A percentile compares a stretch with the other conserved stretches of the same genome.
Evolutionary conservation across 257 asterid species (phyloP).

Genomic region (Salvia splendens): DNA sequence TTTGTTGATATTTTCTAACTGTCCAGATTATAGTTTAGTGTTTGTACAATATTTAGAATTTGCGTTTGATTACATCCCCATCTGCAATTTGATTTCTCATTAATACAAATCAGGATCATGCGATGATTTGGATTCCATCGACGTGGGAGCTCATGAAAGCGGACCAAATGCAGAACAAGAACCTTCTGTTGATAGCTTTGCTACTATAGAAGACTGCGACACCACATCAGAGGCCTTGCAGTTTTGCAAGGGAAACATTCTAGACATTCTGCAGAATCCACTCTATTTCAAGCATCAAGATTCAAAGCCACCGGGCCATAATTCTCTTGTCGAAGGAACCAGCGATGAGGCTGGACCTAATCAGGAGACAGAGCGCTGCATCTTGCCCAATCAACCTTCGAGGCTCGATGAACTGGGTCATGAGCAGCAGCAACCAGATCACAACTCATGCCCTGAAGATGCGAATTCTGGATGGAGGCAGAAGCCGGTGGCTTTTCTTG

Average conservation of each 20-base stretch:
- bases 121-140: constrained; percentile 20
- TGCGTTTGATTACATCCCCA: too few species aligned
- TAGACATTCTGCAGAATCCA: constrained; percentile 16
- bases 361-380: neutral
- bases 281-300: constrained; percentile 31
- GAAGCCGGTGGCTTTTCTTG: constrained; percentile 20
- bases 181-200: constrained; percentile 22
- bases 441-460: constrained; percentile 23
- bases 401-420: constrained; percentile 22
- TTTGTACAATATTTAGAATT: too few species aligned
- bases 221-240: constrained; percentile 31
- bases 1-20: too few species aligned
- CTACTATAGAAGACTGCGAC: constrained; percentile 32
- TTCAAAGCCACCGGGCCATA: neutral
- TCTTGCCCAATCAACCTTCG: constrained; percentile 20
- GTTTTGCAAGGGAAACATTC: constrained; percentile 10
- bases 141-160: constrained; percentile 25
- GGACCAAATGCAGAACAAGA: constrained; percentile 25
- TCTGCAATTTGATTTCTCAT: constrained; percentile 6
- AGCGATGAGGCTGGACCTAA: constrained; percentile 1
- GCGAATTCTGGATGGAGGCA: constrained; percentile 27
- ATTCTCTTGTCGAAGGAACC: constrained; percentile 11
- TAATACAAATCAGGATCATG: constrained; percentile 29
- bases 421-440: neutral
- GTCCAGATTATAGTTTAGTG: too few species aligned